These are phyloP conservation scores for Kluyveromyces sp. DNA, from an alignment of 1,139 yeast genomes.

Conservation along the genomic window DNA sequence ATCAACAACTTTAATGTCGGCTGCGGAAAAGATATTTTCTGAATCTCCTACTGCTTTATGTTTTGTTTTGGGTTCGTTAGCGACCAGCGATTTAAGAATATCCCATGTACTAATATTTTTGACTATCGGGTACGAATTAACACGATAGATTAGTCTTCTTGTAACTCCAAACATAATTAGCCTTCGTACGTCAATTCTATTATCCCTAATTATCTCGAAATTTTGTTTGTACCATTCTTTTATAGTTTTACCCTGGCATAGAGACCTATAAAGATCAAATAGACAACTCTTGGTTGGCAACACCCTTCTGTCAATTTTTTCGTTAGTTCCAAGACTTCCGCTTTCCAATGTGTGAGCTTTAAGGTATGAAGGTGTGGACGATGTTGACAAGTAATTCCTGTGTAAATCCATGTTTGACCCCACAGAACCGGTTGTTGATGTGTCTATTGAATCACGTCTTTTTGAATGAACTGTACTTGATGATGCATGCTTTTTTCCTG, in stretches of 20 bases:
- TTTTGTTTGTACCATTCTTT: constrained; percentile 77
- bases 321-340: constrained; percentile 4
- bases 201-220: constrained; percentile 45
- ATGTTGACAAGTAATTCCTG: constrained; percentile 9
- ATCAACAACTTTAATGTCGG: constrained; percentile 22
- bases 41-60: constrained; percentile 2
- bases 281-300: constrained; percentile 59
- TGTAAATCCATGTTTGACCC: constrained; percentile 3
- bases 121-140: constrained; percentile 65
- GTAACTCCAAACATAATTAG: constrained; percentile 82
- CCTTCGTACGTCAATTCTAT: constrained; percentile 73
- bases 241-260: constrained; percentile 71
- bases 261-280: constrained; percentile 69
- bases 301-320: not conserved
- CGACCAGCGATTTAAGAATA: constrained; percentile 1
- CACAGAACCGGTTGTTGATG: constrained; percentile 5
- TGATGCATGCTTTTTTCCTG: constrained; percentile 4
- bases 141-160: constrained; percentile 74
- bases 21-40: constrained; percentile 22
- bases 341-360: constrained; percentile 6
- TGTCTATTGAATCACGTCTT: constrained; percentile 1
- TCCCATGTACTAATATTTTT: constrained; percentile 21
- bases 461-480: constrained; percentile 4
- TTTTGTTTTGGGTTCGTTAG: not conserved
- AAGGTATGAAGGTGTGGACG: constrained; percentile 9